These are phyloP conservation scores for Microdochium paspali DNA, from an alignment of 2,329 filamentous ascomycete species.

Conservation along the genomic window DNA sequence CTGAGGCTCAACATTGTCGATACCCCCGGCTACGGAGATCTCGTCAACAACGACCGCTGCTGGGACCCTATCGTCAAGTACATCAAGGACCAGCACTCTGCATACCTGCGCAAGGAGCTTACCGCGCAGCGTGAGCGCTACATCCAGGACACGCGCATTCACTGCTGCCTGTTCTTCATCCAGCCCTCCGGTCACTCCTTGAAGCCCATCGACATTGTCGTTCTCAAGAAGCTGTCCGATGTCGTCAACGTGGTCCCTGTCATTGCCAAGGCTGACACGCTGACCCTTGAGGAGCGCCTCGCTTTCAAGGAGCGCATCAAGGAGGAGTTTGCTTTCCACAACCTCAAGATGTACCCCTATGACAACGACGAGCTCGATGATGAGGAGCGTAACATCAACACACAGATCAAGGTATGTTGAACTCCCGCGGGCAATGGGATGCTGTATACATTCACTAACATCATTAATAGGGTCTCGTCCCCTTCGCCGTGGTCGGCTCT, in stretches of 20 bases:
- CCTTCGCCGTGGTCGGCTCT: slow-evolving; percentile 95
- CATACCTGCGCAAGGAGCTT: slow-evolving; percentile 98
- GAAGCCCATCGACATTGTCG: slow-evolving; percentile 98
- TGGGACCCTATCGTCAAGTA: slow-evolving; percentile 99
- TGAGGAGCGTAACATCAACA: slow-evolving; percentile 88
- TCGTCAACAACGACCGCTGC: slow-evolving; percentile 99
- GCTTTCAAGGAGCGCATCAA: slow-evolving; percentile 99
- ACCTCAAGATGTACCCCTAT: slow-evolving; percentile 99
- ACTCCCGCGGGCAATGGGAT: too few relatives aligned
- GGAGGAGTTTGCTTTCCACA: slow-evolving; percentile 99
- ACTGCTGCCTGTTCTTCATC: slow-evolving; percentile 99
- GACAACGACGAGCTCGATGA: slow-evolving; percentile 98
- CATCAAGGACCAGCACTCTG: slow-evolving; percentile 99
- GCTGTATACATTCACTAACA: slow-evolving; percentile 26
- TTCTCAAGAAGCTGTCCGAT: slow-evolving; percentile 98
- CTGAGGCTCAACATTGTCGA: slow-evolving; percentile 98
- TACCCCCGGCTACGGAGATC: slow-evolving; percentile 94
- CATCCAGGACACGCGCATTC: slow-evolving; percentile 97
- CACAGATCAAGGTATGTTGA: slow-evolving; percentile 79
- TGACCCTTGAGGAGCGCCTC: slow-evolving; percentile 90
- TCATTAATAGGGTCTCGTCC: slow-evolving; percentile 66
- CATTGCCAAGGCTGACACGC: slow-evolving; percentile 94
- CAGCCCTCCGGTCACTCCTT: slow-evolving; percentile 96
- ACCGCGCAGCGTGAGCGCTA: slow-evolving; percentile 98
- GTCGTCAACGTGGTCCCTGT: slow-evolving; percentile 98